Percentiles rank a stretch among this genome's conserved stretches.
phyloP scores from a whole-genome alignment of 106 monocot genomes.

The Allium cepa region DNA sequence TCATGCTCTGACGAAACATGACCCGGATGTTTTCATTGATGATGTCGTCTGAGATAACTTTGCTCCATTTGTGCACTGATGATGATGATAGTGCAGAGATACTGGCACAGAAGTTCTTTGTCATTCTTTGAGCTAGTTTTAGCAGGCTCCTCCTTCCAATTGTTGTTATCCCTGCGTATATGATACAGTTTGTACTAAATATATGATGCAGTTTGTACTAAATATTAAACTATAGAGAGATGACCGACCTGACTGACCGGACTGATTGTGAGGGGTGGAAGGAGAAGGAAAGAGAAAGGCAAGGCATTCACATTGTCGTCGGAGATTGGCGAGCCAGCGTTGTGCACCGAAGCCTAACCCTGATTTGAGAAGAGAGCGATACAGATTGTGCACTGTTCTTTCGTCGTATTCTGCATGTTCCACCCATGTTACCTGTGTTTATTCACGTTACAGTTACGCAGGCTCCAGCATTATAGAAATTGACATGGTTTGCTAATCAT shows the following conservation, averaged over 20 bases:
- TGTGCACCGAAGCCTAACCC: conserved; percentile 45
- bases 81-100: conserved; percentile 33
- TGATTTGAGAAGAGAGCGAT: conserved; percentile 39
- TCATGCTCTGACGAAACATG: conserved; percentile 51
- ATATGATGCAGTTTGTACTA: no score
- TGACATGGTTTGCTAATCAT: no score
- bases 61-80: conserved; percentile 40
- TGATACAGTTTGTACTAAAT: background rate
- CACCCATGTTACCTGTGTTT: conserved; percentile 60
- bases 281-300: conserved; percentile 57
- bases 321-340: conserved; percentile 46
- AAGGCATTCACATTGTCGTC: conserved; percentile 57
- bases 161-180: conserved; percentile 29
- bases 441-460: background rate
- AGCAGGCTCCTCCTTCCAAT: conserved; percentile 52
- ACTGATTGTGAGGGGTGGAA: conserved; percentile 2
- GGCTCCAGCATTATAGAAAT: no score
- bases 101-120: conserved; percentile 60
- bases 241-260: no score
- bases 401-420: conserved; percentile 66
- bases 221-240: no score
- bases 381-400: conserved; percentile 36
- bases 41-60: conserved; percentile 4
- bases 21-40: conserved; percentile 48
- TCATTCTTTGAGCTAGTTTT: conserved; percentile 70